phyloP scores from a whole-genome alignment of 2,329 filamentous ascomycete genomes.

The Xylaria polymorpha region DNA sequence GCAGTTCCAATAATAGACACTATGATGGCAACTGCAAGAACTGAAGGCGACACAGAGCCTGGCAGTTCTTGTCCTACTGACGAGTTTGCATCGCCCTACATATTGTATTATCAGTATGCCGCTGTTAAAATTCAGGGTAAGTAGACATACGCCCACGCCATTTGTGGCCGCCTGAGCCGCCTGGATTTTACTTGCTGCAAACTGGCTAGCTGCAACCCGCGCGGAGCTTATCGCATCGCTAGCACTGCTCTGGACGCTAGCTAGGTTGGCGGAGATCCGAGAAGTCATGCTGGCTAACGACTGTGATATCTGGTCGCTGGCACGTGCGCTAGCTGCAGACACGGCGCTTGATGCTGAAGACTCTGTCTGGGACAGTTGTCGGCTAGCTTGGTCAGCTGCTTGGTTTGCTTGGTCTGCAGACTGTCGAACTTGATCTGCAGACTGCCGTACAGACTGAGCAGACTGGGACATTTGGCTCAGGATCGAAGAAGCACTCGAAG shows the following conservation, averaged over 20 bases:
- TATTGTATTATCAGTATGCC: constrained; percentile 9
- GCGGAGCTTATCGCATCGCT: constrained; percentile 60
- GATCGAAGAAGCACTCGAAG: constrained; percentile 47
- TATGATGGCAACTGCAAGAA: constrained; percentile 48
- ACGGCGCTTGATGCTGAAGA: constrained; percentile 49
- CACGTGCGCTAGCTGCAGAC: constrained; percentile 43
- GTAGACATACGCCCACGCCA: constrained; percentile 39
- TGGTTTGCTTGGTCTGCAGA: constrained; percentile 49
- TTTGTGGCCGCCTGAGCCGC: constrained; percentile 40
- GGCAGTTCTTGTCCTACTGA: constrained; percentile 41
- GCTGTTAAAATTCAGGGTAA: background rate
- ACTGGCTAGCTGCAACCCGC: constrained; percentile 63
- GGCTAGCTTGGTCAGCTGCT: constrained; percentile 47
- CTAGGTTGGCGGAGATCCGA: constrained; percentile 44
- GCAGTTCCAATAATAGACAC: constrained; percentile 47
- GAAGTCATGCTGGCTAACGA: constrained; percentile 49
- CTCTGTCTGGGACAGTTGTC: constrained; percentile 47
- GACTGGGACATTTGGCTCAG: constrained; percentile 47
- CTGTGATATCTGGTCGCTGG: constrained; percentile 42
- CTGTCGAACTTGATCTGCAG: constrained; percentile 48
- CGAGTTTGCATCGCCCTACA: constrained; percentile 43
- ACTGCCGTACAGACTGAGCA: constrained; percentile 47
- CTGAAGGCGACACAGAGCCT: constrained; percentile 46
- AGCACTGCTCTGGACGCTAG: constrained; percentile 47
- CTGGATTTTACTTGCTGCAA: constrained; percentile 49